Evolutionary conservation across 2,329 filamentous ascomycete species (phyloP), one percentile per base, ranked within the genome.

Genomic region (Stemphylium vesicarium): DNA sequence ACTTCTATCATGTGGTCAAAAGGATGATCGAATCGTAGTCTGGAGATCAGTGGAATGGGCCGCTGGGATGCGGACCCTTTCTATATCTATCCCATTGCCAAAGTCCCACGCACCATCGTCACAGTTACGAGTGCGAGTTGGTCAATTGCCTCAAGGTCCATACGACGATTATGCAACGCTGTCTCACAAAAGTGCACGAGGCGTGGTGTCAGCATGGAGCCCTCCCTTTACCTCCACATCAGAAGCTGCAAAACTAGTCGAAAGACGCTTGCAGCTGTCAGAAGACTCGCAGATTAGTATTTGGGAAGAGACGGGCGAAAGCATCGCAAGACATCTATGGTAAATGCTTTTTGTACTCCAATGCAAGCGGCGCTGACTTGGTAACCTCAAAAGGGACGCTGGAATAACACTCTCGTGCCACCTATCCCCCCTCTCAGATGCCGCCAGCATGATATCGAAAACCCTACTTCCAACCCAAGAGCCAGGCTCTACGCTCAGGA

Each of bases 291-390:
- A 68, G 4, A 63, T 87, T 9, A 72, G 73, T 31, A 82, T 90
- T 39, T 87, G 84, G 78, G 88, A 91, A 69, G 88, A 90, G 65
- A 88, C 86, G 0, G 87, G 88, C 4, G 88, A 91, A 66, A 89
- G 86, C 69, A 90, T 91, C 65, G 88, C 88, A 5, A 79, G 87
- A 37, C 88, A 91, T 75, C 80, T 90, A 43, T 91, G 88, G 88
- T 88, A 79, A 74, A 22, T n/a, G n/a, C n/a, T n/a, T n/a, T 16
- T 47, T 47, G 31, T 8, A 18, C 26, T 22, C 8, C 20, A 2
- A 33, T 6, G 0, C 22, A 24, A 24, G 22, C 22, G 4, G 22
- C 22, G 22, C 26, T 29, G 10, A 29, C 26, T 11, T 26, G 2
- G 10, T 4, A 29, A 29, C 9, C 2, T 29, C 26, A 29, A 29